Conservation (phyloP, 129 eudicot genomes). For the Oenanthe sinensis region DNA sequence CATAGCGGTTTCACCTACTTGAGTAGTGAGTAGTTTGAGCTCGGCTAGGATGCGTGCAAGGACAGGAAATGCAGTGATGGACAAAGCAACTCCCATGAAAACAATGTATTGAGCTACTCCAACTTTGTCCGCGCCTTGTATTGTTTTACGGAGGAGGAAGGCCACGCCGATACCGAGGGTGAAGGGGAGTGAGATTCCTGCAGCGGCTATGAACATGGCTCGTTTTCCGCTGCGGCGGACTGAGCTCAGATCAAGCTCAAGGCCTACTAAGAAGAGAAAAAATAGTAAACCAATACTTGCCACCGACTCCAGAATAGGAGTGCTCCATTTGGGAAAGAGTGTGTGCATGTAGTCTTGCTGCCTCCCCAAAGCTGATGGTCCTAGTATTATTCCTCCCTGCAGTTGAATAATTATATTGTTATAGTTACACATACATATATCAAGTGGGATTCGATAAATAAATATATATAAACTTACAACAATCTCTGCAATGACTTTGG, state of each 20-base stretch:
- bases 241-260: slow-evolving; percentile 66
- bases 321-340: slow-evolving; percentile 72
- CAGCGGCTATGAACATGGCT: slow-evolving; percentile 61
- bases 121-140: slow-evolving; percentile 57
- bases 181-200: slow-evolving; percentile 73
- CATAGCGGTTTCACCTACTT: slow-evolving; percentile 84
- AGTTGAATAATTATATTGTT: background rate
- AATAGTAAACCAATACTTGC: slow-evolving; percentile 78
- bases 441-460: background rate
- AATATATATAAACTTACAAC: slow-evolving; percentile 22
- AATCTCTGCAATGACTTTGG: slow-evolving; percentile 88
- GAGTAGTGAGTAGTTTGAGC: slow-evolving; percentile 69
- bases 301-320: slow-evolving; percentile 73
- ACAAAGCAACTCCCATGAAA: slow-evolving; percentile 86
- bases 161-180: slow-evolving; percentile 60
- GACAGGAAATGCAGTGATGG: slow-evolving; percentile 91
- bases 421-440: background rate
- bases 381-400: slow-evolving; percentile 74
- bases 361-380: slow-evolving; percentile 80
- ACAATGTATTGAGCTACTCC: slow-evolving; percentile 48
- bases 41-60: slow-evolving; percentile 85
- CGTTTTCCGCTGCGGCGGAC: slow-evolving; percentile 58
- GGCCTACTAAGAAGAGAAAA: slow-evolving; percentile 75
- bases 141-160: slow-evolving; percentile 35
- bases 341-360: slow-evolving; percentile 52